A percentile compares a stretch with the other conserved stretches of the same genome.
Conservation (phyloP, 2,329 filamentous ascomycete genomes). For the Macrophomina phaseolina region DNA sequence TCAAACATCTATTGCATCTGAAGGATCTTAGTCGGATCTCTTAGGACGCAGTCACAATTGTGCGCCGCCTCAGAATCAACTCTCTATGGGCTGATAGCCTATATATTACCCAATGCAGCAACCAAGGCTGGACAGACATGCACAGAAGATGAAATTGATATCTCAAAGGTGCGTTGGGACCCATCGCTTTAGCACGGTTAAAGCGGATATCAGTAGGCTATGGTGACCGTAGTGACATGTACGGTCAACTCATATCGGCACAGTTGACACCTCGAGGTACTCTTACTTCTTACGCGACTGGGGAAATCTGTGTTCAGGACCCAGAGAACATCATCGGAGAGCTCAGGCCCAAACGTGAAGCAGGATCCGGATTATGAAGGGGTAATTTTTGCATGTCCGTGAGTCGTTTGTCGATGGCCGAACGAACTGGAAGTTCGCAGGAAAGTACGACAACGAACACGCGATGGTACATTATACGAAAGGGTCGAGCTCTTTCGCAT, state of each 20-base stretch:
- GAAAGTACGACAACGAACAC: too few species aligned
- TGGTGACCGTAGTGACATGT: not conserved
- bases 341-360: not conserved
- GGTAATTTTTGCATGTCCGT: not conserved
- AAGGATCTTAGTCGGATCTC: not conserved
- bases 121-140: not conserved
- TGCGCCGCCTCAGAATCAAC: constrained; percentile 29
- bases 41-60: not conserved
- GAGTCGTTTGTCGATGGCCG: too few species aligned
- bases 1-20: too few species aligned
- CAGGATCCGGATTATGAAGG: not conserved
- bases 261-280: not conserved
- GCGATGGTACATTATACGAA: too few species aligned
- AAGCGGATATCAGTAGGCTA: too few species aligned
- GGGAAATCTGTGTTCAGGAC: not conserved
- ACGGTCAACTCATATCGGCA: not conserved
- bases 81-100: not conserved
- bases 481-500: too few species aligned
- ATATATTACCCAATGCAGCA: not conserved
- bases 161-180: not conserved
- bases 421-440: too few species aligned
- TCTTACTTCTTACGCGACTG: not conserved
- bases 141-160: not conserved
- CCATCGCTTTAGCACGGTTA: not conserved
- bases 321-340: not conserved